These are phyloP conservation scores for Exophiala phaeomuriformis DNA, from an alignment of 2,329 filamentous ascomycete species.

Conservation along the genomic window DNA sequence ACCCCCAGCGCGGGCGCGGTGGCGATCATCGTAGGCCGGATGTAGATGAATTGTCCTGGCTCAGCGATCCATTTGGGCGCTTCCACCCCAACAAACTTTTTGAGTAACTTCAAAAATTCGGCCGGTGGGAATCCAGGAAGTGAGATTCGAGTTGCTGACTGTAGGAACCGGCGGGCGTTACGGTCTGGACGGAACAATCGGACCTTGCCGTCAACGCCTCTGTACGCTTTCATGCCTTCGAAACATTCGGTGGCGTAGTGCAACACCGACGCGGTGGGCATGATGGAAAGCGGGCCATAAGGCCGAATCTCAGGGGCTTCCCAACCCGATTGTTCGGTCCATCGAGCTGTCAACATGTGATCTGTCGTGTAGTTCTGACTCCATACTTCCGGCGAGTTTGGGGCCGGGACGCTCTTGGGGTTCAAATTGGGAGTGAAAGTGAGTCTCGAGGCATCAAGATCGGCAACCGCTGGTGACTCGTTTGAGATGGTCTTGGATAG, in stretches of 20 bases:
- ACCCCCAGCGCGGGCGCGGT: constrained; percentile 75
- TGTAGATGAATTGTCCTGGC: constrained; percentile 65
- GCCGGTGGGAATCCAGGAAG: constrained; percentile 65
- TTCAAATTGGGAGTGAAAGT: constrained; percentile 35
- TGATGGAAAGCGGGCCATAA: constrained; percentile 68
- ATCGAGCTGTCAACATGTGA: constrained; percentile 75
- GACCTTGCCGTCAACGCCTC: constrained; percentile 61
- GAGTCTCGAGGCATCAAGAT: constrained; percentile 37
- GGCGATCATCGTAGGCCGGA: constrained; percentile 80
- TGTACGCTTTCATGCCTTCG: constrained; percentile 72
- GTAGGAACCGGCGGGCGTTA: constrained; percentile 60
- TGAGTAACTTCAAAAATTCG: constrained; percentile 67
- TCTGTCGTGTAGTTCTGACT: constrained; percentile 55
- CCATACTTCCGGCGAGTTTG: constrained; percentile 36
- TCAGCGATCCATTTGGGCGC: constrained; percentile 27
- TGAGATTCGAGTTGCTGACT: constrained; percentile 55
- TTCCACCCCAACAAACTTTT: constrained; percentile 46
- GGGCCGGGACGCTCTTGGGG: constrained; percentile 33
- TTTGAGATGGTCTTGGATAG: constrained; percentile 21
- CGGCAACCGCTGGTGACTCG: constrained; percentile 20
- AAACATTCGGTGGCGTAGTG: constrained; percentile 92
- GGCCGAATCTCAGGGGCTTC: constrained; percentile 64
- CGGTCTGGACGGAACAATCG: constrained; percentile 70
- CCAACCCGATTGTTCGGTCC: constrained; percentile 64
- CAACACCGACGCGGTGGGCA: constrained; percentile 71